These are phyloP conservation scores for Candida adriatica DNA, from an alignment of 805 yeast species.

Conservation along the genomic window DNA sequence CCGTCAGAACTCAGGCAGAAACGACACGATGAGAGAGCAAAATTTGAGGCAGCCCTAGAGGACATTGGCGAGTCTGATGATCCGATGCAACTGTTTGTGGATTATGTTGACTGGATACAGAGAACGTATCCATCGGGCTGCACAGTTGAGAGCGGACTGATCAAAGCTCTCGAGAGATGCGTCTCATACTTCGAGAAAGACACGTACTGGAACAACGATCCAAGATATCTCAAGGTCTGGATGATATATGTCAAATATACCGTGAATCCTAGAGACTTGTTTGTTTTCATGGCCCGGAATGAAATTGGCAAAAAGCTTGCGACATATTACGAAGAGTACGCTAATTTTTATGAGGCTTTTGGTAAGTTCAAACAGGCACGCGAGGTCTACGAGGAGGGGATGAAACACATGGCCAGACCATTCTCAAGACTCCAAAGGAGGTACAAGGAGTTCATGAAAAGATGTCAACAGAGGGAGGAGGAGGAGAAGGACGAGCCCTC, in stretches of 20 bases:
- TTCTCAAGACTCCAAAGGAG: constrained; percentile 34
- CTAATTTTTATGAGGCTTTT: constrained; percentile 48
- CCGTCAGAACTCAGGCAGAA: constrained; percentile 22
- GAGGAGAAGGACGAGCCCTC: constrained; percentile 23
- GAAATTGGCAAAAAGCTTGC: constrained; percentile 66
- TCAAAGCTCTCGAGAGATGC: constrained; percentile 62
- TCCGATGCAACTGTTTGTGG: constrained; percentile 71
- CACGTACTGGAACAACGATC: constrained; percentile 69
- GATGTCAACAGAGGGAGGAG: constrained; percentile 27
- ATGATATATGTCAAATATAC: constrained; percentile 62
- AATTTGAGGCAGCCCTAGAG: constrained; percentile 43
- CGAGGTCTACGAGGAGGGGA: constrained; percentile 51
- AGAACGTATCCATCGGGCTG: constrained; percentile 56
- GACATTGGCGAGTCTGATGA: constrained; percentile 66
- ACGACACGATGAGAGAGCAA: constrained; percentile 31
- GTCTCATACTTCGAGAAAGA: constrained; percentile 62
- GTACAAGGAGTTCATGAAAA: constrained; percentile 36
- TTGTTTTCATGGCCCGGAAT: constrained; percentile 61
- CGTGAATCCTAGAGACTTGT: constrained; percentile 65
- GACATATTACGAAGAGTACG: constrained; percentile 72
- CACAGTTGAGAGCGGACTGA: constrained; percentile 56
- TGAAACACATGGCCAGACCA: constrained; percentile 63
- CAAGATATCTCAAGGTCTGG: constrained; percentile 79
- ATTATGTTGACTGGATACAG: constrained; percentile 69
- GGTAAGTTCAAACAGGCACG: constrained; percentile 47